phyloP scores from a whole-genome alignment of 2,329 filamentous ascomycete species.

The Chrysoporthe cubensis region DNA sequence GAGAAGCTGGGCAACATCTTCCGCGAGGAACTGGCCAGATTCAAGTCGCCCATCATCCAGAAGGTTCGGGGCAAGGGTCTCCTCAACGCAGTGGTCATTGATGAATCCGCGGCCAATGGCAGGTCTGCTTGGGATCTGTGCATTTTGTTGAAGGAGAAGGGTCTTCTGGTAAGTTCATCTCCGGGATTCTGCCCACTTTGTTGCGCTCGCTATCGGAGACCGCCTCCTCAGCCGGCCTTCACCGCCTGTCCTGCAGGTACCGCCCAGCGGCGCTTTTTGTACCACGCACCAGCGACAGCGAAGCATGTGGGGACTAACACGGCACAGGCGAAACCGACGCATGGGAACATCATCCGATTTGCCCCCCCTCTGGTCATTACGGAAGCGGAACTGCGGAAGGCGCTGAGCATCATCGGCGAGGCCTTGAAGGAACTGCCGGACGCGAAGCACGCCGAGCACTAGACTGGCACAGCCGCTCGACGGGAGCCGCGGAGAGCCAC shows the following conservation, averaged over 20 bases:
- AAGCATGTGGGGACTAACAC: constrained; percentile 30
- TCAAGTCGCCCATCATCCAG: constrained; percentile 81
- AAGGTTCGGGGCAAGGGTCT: constrained; percentile 88
- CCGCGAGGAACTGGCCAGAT: constrained; percentile 73
- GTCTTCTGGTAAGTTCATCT: constrained; percentile 72
- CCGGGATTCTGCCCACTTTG: constrained; percentile 7
- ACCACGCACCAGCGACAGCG: constrained; percentile 18
- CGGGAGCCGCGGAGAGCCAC: constrained; percentile 16
- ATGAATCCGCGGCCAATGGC: constrained; percentile 83
- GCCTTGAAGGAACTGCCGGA: constrained; percentile 80
- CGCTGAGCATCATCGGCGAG: constrained; percentile 78
- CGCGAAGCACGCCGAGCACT: constrained; percentile 51
- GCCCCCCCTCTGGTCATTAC: constrained; percentile 96
- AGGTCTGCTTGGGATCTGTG: constrained; percentile 96
- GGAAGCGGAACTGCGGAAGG: constrained; percentile 79
- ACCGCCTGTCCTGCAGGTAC: constrained; percentile 26
- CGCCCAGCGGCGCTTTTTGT: constrained; percentile 7
- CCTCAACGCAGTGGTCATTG: constrained; percentile 94
- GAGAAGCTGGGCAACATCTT: constrained; percentile 82
- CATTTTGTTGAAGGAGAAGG: constrained; percentile 93
- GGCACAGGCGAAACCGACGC: constrained; percentile 89
- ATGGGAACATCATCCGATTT: constrained; percentile 97
- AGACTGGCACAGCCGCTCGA: constrained; percentile 21
- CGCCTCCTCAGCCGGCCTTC: constrained; percentile 14
- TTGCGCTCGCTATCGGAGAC: not conserved